Base-by-base conservation (phyloP, 495 filamentous ascomycete species). In the Sporormia fimetaria region DNA sequence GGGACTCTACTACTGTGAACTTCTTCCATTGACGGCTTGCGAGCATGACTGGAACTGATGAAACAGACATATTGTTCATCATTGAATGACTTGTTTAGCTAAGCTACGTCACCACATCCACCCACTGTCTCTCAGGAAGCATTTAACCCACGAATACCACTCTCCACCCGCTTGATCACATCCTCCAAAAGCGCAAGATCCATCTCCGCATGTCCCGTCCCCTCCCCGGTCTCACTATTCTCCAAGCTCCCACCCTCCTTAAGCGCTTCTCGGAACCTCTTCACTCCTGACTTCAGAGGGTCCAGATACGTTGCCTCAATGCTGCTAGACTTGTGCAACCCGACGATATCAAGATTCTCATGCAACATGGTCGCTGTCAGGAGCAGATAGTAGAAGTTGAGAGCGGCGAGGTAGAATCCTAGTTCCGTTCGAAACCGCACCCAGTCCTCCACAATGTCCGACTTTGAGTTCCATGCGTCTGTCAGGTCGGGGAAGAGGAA, bases 381-480 rank as follows among this genome's bases (percentile, higher is more conserved):
- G 8, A 73, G 57, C 21, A 73, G 63, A 44, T 62, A 67, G 32
- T 71, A 62, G 34, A 74, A 66, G 50, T 74, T 74, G n/a, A 71
- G 54, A 0, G 63, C 58, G 0, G 70, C 62, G 30, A 73, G 59
- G 27, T 66, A 62, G 36, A 69, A 68, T 7, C 63, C 53, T 18
- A 69, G 55, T n/a, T 63, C 50, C 21, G 59, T 55, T 18, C 59
- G 57, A 34, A 73, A 62, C 3, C 59, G 57, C 37, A 62, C 47
- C 51, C 56, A 62, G 10, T 57, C 51, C 21, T 67, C 60, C 9
- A 40, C 24, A 4, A 61, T 21, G 3, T 59, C 49, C 6, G 52
- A 50, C 2, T 44, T 52, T 17, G 59, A 53, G 1, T 56, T 41
- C 26, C 37, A 29, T 10, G 51, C 45, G 21, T 34, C 22, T 0